A percentile compares a stretch with the other conserved stretches of the same genome.
Evolutionary conservation across 2,329 filamentous ascomycete species (phyloP).

Genomic region (Cladophialophora bantiana): DNA sequence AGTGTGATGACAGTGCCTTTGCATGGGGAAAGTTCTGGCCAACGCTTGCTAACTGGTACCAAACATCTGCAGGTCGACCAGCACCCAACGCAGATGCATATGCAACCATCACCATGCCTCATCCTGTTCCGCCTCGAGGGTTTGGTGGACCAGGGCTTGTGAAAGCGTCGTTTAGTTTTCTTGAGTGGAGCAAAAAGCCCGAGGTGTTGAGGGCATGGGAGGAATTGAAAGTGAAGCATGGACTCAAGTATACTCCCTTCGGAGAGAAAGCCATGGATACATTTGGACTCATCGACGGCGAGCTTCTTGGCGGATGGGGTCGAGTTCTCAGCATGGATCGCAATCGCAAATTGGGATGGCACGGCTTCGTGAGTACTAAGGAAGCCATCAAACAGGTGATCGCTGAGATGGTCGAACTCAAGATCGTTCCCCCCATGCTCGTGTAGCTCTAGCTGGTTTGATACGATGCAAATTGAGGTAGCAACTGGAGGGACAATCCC

Average conservation of each 20-base stretch:
- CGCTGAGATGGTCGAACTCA: constrained; percentile 33
- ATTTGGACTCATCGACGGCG: constrained; percentile 26
- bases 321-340: constrained; percentile 39
- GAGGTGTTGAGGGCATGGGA: constrained; percentile 56
- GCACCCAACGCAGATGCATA: constrained; percentile 36
- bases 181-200: constrained; percentile 54
- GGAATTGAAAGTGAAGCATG: constrained; percentile 52
- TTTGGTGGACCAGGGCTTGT: constrained; percentile 50
- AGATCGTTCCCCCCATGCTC: constrained; percentile 33
- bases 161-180: constrained; percentile 51
- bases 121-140: constrained; percentile 19
- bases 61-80: constrained; percentile 47
- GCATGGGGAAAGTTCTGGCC: constrained; percentile 59
- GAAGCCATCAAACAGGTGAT: constrained; percentile 38
- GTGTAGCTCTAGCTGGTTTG: not conserved
- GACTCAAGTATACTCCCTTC: constrained; percentile 42
- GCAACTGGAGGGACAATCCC: not conserved
- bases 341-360: constrained; percentile 32
- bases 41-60: constrained; percentile 55
- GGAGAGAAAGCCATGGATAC: constrained; percentile 18
- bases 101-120: constrained; percentile 36
- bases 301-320: constrained; percentile 28
- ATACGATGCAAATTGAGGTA: not conserved
- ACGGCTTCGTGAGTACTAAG: constrained; percentile 38
- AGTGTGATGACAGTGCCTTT: constrained; percentile 53